Percentiles rank a stretch among this genome's conserved stretches.
phyloP scores from a whole-genome alignment of 495 filamentous ascomycete genomes.

The Daldinia caldariorum region DNA sequence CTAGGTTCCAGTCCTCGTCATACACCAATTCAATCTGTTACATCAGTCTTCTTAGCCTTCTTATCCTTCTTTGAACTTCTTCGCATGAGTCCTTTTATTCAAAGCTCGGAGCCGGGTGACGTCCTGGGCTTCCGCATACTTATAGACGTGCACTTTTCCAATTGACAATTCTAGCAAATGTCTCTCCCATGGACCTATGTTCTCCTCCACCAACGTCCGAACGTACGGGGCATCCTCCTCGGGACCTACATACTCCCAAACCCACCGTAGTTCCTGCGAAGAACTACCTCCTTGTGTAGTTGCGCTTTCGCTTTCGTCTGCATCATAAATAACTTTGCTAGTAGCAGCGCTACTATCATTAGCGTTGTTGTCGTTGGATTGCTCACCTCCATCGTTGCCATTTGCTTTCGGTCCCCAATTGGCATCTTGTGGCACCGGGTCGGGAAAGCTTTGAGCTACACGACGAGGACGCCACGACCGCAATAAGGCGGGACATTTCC shows the following conservation, averaged over 20 bases:
- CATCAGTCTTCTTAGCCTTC: constrained; percentile 9
- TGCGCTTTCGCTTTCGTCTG: constrained; percentile 3
- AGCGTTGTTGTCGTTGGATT: constrained; percentile 17
- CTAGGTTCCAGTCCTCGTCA: not conserved
- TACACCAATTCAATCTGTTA: not conserved
- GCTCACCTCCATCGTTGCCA: not conserved
- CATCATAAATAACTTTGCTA: not conserved
- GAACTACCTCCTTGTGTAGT: not conserved
- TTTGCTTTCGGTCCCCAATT: constrained; percentile 49
- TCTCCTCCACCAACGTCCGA: constrained; percentile 59
- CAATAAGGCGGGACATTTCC: constrained; percentile 62
- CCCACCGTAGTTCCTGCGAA: constrained; percentile 51
- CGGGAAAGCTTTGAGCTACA: constrained; percentile 41
- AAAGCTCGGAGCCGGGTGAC: constrained; percentile 33
- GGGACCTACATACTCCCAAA: constrained; percentile 62
- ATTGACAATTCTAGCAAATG: constrained; percentile 55
- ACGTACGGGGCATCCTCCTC: constrained; percentile 50
- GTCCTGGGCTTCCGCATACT: constrained; percentile 49
- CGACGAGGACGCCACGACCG: constrained; percentile 53
- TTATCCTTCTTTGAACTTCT: constrained; percentile 13
- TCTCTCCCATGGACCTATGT: constrained; percentile 60
- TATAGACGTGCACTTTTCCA: constrained; percentile 51
- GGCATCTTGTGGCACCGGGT: constrained; percentile 50
- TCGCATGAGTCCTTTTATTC: constrained; percentile 3
- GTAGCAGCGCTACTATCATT: not conserved